Conservation (phyloP, 306 rosid genomes). For the Rosa rugosa region DNA sequence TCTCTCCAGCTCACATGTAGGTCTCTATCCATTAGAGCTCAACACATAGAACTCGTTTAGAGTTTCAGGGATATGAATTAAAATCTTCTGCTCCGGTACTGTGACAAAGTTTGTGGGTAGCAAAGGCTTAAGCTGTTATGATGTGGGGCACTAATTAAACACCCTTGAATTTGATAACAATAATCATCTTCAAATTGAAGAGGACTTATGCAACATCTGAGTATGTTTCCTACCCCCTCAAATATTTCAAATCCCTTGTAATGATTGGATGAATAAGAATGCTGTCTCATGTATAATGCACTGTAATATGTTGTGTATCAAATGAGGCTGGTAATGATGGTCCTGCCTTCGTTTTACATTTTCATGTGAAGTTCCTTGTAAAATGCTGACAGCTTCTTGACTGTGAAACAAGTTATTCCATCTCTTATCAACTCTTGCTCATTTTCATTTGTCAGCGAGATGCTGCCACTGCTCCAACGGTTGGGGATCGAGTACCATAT, state of each 20-base stretch:
- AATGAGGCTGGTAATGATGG: background rate
- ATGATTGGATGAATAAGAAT: background rate
- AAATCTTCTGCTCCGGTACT: background rate
- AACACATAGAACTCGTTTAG: background rate
- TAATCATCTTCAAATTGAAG: background rate
- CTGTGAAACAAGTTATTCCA: background rate
- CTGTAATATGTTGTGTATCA: background rate
- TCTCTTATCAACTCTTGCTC: constrained; percentile 10
- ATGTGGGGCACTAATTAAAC: background rate
- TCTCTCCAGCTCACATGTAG: background rate
- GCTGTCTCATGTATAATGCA: background rate
- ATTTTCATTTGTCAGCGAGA: constrained; percentile 61
- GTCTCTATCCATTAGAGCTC: background rate
- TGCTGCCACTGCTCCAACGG: constrained; percentile 99
- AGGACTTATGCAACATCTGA: background rate
- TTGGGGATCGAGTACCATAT: constrained; percentile 97
- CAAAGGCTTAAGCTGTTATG: background rate
- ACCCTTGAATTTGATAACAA: background rate
- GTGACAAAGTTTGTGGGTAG: background rate
- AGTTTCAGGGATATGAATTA: background rate
- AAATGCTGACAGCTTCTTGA: constrained; percentile 1
- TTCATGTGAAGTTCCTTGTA: background rate
- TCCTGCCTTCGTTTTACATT: background rate
- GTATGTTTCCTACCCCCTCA: background rate
- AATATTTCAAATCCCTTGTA: background rate